Base-by-base conservation (phyloP, 2,329 filamentous ascomycete species). In the Stylonectria norvegica region DNA sequence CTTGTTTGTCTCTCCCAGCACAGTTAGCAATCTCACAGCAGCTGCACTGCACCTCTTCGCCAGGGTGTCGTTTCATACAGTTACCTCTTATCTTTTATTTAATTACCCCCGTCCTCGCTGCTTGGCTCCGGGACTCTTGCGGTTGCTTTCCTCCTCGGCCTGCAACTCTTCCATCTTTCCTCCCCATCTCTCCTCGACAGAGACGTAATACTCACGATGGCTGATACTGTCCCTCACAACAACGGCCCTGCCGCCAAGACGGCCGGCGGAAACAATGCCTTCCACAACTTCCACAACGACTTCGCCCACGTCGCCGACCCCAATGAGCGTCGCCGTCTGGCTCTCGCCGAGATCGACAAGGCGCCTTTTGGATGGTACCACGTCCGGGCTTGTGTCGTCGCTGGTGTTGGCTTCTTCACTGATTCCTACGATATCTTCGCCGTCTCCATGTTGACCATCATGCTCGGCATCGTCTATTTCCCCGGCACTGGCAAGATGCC, bases 381-480 rank as follows among this genome's bases (percentile, higher is more conserved):
- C 59, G 78, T 90, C 43, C 78, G 86, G 28, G 84, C 86, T 42
- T 78, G 86, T 38, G 68, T 86, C 7, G 86, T 91, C 17, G 86
- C 86, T 20, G 87, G 88, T 55, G 84, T 91, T 47, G 88, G 87
- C 53, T 93, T 94, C 78, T 93, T 93, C 67, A 91, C 87, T 12
- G 88, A 91, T 60, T 85, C 85, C 3, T 91, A 90, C 66, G 83
- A 86, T 59, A 87, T 89, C 68, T 93, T 93, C 64, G 81, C 83
- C 58, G 83, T 85, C 53, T 84, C 81, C 49, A 71, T 89, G 58
- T 71, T 85, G 48, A 86, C 84, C 19, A 75, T 78, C 48, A 89
- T 90, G 84, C 63, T 90, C 36, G 87, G 86, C 29, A 80, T 90
- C 34, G 86, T 89, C 50, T 91, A 85, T 71, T 89, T 77, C 61